Evolutionary conservation across 1,284 basidiomycete genomes (phyloP).

Genomic region (Tilletia walkeri): DNA sequence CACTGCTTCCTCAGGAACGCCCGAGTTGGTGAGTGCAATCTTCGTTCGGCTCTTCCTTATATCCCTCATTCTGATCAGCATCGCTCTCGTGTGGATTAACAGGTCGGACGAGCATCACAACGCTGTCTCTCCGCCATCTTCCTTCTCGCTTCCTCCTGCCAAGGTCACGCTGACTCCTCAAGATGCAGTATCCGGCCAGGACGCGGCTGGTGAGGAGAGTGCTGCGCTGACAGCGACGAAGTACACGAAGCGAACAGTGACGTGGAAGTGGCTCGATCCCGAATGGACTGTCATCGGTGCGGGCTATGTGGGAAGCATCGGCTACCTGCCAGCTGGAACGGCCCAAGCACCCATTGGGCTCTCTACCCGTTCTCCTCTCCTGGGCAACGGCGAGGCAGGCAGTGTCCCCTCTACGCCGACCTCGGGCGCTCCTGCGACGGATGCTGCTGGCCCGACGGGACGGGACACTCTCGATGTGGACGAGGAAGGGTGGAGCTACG

Average conservation of each 20-base stretch:
- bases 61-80: neutral
- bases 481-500: constrained; percentile 86
- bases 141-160: constrained; percentile 60
- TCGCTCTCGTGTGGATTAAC: constrained; percentile 36
- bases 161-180: constrained; percentile 48
- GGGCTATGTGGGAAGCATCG: constrained; percentile 23
- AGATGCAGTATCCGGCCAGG: neutral
- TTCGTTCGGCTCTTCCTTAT: too few relatives aligned
- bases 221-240: constrained; percentile 35
- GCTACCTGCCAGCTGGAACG: constrained; percentile 7
- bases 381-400: neutral
- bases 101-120: constrained; percentile 56
- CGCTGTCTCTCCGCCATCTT: constrained; percentile 60
- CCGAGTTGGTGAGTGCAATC: constrained; percentile 72
- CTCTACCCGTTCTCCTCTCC: neutral
- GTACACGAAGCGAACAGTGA: constrained; percentile 45
- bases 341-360: neutral
- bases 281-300: constrained; percentile 57
- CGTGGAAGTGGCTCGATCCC: constrained; percentile 58
- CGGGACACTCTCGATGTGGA: constrained; percentile 63
- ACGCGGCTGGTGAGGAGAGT: constrained; percentile 1
- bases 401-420: neutral
- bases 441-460: neutral
- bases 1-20: constrained; percentile 81
- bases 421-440: neutral